These are phyloP conservation scores for Incumbomyces delicatus DNA, from an alignment of 2,329 filamentous ascomycete genomes.

Conservation along the genomic window DNA sequence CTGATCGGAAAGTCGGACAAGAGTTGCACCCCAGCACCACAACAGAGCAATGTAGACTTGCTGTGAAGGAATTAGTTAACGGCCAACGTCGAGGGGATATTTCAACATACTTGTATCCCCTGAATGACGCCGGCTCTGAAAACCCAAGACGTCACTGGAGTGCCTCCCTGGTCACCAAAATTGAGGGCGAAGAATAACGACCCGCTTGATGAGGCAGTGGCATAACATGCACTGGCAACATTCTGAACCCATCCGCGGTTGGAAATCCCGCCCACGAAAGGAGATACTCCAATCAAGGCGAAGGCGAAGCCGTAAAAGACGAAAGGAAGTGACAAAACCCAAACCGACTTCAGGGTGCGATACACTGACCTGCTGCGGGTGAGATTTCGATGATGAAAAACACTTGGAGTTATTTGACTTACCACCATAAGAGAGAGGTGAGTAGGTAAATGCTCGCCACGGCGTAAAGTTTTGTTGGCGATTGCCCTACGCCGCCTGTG, in stretches of 20 bases:
- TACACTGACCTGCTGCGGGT: slow-evolving; percentile 17
- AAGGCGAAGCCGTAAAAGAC: slow-evolving; percentile 47
- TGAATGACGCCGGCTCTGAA: slow-evolving; percentile 48
- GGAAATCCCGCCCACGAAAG: slow-evolving; percentile 28
- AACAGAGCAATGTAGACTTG: slow-evolving; percentile 47
- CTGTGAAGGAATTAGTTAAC: slow-evolving; percentile 24
- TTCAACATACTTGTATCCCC: slow-evolving; percentile 29
- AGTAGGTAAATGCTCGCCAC: slow-evolving; percentile 43
- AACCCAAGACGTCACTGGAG: slow-evolving; percentile 38
- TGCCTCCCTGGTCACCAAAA: slow-evolving; percentile 42
- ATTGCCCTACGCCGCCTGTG: slow-evolving; percentile 44
- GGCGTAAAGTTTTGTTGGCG: slow-evolving; percentile 42
- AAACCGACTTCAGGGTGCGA: background rate
- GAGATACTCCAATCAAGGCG: slow-evolving; percentile 44
- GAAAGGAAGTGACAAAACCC: slow-evolving; percentile 41
- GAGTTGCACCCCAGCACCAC: slow-evolving; percentile 49
- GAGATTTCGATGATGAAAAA: slow-evolving; percentile 38
- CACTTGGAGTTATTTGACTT: background rate
- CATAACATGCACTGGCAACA: slow-evolving; percentile 45
- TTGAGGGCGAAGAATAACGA: slow-evolving; percentile 50
- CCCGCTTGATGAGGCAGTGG: slow-evolving; percentile 44
- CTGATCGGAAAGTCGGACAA: slow-evolving; percentile 29
- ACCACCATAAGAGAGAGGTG: slow-evolving; percentile 45
- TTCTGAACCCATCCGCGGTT: slow-evolving; percentile 40
- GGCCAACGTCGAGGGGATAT: too few relatives aligned